Percentiles rank a stretch among this genome's conserved stretches.
Conservation (phyloP, 306 rosid genomes). For the Dryas octopetala region DNA sequence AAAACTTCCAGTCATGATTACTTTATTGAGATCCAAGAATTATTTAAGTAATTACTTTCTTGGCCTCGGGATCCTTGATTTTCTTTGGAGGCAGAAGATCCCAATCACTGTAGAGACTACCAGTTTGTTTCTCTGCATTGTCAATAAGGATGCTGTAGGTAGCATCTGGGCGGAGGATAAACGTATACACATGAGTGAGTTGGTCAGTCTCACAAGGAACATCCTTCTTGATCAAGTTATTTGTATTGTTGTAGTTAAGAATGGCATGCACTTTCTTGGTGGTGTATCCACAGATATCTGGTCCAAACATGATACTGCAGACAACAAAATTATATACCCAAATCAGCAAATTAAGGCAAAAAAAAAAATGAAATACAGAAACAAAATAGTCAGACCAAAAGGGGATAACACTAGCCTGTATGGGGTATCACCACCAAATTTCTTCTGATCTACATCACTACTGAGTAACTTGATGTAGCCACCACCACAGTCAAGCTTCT, state of each 20-base stretch:
- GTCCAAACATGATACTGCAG: conserved; percentile 98
- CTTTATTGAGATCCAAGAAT: conserved; percentile 7
- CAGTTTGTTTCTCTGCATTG: conserved; percentile 92
- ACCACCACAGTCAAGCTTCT: conserved; percentile 99
- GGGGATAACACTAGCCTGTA: conserved; percentile 65
- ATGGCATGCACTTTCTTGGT: conserved; percentile 99
- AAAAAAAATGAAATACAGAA: neutral
- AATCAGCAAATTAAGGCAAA: conserved; percentile 15
- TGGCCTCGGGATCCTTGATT: conserved; percentile 96
- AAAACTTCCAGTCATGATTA: neutral
- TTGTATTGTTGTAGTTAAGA: conserved; percentile 70
- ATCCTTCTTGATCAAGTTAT: conserved; percentile 96
- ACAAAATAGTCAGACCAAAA: neutral
- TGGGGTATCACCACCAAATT: conserved; percentile 94
- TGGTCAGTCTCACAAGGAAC: conserved; percentile 99
- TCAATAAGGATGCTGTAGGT: conserved; percentile 89
- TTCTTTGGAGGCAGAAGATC: conserved; percentile 86
- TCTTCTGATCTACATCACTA: conserved; percentile 92
- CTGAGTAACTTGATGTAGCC: conserved; percentile 96
- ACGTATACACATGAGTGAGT: conserved; percentile 89
- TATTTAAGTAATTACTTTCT: conserved; percentile 48
- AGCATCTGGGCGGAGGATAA: conserved; percentile 92
- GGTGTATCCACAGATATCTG: conserved; percentile 97
- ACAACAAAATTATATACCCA: conserved; percentile 13
- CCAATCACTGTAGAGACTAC: conserved; percentile 95